Base-by-base conservation (phyloP, 2,329 filamentous ascomycete species). In the Purpureocillium takamizusanense region DNA sequence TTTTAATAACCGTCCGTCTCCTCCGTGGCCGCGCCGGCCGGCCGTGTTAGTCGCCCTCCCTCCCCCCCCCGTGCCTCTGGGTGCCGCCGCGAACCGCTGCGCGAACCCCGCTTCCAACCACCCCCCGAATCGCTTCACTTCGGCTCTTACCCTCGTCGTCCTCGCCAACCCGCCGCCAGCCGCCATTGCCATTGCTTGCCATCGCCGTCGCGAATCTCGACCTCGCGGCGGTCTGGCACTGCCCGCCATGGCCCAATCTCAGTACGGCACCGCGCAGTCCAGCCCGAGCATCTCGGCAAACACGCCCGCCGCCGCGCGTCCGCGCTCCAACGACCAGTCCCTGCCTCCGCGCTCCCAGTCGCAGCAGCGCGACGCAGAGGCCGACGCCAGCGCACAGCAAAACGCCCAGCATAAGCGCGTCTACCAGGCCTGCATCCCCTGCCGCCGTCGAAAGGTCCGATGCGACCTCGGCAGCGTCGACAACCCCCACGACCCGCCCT, bases 401-500 rank as follows among this genome's bases (percentile, higher is more conserved):
- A 33, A 46, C 14, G 28, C 56, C 17, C 70, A 73, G 49, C 73
- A 79, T 54, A 78, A 78, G 57, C 72, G 75, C 38, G 75, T 78
- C 46, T 79, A 79, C 46, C 75, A 79, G 51, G 75, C 75, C 23
- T 79, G 75, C 53, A 78, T 79, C 36, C 75, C 75, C 7, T 79
- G 75, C 45, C 72, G 75, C 14, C 69, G 74, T 4, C 69, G 74
- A 47, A 80, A 80, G 55, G 74, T 81, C 18, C 69, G 76, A 42
- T 79, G 74, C 58, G 75, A 79, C 47, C 62, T 81, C 7, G 76
- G 76, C 41, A 83, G 81, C 53, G 90, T 97, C 56, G 92, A 97
- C 64, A 90, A 92, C 52, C 92, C 92, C 17, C 81, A 89, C 61
- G 87, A 94, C 52, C 90, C 90, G 39, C 92, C 92, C 3, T 98